These are phyloP conservation scores for Farysia itapuensis DNA, from an alignment of 1,284 basidiomycete species.

Conservation along the genomic window DNA sequence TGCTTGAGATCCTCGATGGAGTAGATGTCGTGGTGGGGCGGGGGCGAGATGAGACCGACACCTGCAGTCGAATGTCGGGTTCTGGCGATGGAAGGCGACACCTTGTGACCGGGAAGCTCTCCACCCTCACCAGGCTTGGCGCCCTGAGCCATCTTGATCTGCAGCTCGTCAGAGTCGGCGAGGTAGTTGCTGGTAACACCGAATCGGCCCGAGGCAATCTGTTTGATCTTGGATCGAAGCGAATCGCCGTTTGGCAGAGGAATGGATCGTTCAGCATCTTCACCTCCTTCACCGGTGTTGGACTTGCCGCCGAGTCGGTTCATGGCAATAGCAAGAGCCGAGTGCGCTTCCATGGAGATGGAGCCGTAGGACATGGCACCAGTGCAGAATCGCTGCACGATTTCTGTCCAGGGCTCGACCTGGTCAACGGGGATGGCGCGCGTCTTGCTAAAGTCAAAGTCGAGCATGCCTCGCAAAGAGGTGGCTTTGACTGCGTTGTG, in stretches of 20 bases:
- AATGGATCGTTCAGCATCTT: constrained; percentile 57
- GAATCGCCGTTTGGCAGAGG: constrained; percentile 57
- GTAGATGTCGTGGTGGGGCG: constrained; percentile 58
- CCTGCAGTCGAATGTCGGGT: constrained; percentile 56
- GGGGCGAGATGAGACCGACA: constrained; percentile 54
- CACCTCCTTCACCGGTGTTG: constrained; percentile 58
- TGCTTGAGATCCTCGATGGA: constrained; percentile 58
- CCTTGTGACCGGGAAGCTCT: constrained; percentile 58
- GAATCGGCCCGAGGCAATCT: constrained; percentile 57
- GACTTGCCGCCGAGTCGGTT: constrained; percentile 58
- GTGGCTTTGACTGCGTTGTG: constrained; percentile 50
- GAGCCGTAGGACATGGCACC: constrained; percentile 59
- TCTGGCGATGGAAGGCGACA: constrained; percentile 54
- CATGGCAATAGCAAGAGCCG: constrained; percentile 56
- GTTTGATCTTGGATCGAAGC: constrained; percentile 58
- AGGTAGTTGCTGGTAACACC: constrained; percentile 57
- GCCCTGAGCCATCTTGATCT: constrained; percentile 59
- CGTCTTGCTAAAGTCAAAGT: constrained; percentile 50
- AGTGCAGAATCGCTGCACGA: constrained; percentile 57
- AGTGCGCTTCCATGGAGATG: constrained; percentile 58
- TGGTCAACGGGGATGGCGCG: constrained; percentile 55
- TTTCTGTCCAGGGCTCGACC: constrained; percentile 59
- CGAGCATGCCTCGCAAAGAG: constrained; percentile 54
- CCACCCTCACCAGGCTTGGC: constrained; percentile 59
- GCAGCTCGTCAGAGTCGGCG: constrained; percentile 55